These are phyloP conservation scores for Erodium moschatum DNA, from an alignment of 441 rosid species.

Conservation along the genomic window DNA sequence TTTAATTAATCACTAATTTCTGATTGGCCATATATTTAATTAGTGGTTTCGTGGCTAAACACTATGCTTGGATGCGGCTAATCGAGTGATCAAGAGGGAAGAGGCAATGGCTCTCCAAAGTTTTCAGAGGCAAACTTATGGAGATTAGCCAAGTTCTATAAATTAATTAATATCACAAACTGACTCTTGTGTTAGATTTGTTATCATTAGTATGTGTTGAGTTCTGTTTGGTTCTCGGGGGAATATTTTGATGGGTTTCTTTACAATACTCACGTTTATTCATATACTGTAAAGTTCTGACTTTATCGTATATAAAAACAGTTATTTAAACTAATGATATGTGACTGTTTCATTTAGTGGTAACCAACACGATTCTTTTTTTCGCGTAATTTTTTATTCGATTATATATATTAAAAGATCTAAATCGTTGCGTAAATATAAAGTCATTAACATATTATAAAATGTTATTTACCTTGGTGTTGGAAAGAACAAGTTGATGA, in stretches of 20 bases:
- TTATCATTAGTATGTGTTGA: not conserved
- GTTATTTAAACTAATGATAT: too few species aligned
- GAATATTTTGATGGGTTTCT: not conserved
- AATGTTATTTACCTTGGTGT: not conserved
- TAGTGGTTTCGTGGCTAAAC: not conserved
- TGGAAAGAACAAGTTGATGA: not conserved
- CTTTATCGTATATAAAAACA: not conserved
- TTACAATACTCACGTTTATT: too few species aligned
- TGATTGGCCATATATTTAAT: not conserved
- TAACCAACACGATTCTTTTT: not conserved
- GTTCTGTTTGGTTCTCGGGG: not conserved
- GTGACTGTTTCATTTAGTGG: not conserved
- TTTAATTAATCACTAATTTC: not conserved
- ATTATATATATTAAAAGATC: too few species aligned
- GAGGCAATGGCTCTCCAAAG: constrained; percentile 23
- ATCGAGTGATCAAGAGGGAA: constrained; percentile 14
- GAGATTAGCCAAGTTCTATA: constrained; percentile 3
- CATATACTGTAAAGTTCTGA: not conserved
- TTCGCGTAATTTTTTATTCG: too few species aligned
- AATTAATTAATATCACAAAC: not conserved
- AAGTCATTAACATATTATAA: too few species aligned
- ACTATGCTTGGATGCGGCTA: constrained; percentile 27
- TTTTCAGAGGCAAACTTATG: constrained; percentile 23
- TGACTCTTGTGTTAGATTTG: constrained; percentile 4
- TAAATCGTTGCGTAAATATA: too few species aligned